phyloP scores from a whole-genome alignment of 495 filamentous ascomycete genomes.

The Stereocaulon alpinum region DNA sequence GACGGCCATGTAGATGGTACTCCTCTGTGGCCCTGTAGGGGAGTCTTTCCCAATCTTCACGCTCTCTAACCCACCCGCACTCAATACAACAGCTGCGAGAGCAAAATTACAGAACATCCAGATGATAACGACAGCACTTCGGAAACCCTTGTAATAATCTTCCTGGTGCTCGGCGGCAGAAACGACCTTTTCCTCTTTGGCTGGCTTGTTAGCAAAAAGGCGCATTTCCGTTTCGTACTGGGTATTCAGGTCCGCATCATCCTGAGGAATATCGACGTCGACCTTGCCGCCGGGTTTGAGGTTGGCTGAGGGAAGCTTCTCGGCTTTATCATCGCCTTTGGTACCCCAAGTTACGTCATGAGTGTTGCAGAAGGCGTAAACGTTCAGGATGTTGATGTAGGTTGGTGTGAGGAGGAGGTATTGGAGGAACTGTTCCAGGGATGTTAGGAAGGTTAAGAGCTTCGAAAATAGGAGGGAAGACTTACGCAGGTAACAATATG shows the following conservation, averaged over 20 bases:
- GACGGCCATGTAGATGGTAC: conserved; percentile 78
- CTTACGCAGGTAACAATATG: conserved; percentile 85
- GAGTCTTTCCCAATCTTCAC: conserved; percentile 40
- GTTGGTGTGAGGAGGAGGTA: conserved; percentile 92
- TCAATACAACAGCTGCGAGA: conserved; percentile 77
- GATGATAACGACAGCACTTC: conserved; percentile 77
- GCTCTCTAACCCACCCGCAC: conserved; percentile 66
- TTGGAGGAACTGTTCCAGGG: conserved; percentile 59
- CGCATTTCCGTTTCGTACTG: conserved; percentile 83
- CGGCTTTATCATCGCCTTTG: conserved; percentile 84
- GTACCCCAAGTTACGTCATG: conserved; percentile 98
- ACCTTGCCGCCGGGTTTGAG: conserved; percentile 88
- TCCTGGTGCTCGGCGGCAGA: conserved; percentile 73
- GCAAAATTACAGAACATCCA: conserved; percentile 98
- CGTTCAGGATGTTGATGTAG: conserved; percentile 94
- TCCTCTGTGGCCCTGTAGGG: conserved; percentile 34
- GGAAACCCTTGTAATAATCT: conserved; percentile 96
- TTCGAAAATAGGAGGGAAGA: conserved; percentile 5
- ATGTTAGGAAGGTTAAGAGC: conserved; percentile 14
- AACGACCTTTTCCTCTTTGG: conserved; percentile 51
- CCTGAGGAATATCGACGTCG: conserved; percentile 83
- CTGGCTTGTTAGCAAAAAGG: conserved; percentile 61
- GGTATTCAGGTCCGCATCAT: conserved; percentile 77
- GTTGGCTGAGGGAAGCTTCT: conserved; percentile 68
- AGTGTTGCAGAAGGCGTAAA: conserved; percentile 97